Conservation (phyloP, 2,329 filamentous ascomycete species). For the Ascomycota sp. region DNA sequence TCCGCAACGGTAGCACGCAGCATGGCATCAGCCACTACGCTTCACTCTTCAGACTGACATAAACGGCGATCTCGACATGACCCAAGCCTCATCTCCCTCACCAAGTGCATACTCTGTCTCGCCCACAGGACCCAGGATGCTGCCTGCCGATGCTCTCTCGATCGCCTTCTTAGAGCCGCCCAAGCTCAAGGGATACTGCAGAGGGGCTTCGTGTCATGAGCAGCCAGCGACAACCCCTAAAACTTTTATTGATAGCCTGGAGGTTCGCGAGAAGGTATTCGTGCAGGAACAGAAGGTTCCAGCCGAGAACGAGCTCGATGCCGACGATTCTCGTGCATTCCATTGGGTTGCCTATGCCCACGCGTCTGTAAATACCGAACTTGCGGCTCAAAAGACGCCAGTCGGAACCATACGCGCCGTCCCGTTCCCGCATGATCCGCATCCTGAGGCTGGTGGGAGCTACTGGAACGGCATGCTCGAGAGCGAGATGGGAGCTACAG, state of each 20-base stretch:
- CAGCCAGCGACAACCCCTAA: conserved; percentile 27
- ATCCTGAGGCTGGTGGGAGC: conserved; percentile 30
- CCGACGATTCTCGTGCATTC: conserved; percentile 57
- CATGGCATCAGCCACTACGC: too few species aligned
- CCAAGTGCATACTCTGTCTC: too few species aligned
- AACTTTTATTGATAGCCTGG: conserved; percentile 43
- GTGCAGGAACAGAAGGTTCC: conserved; percentile 37
- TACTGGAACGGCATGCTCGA: conserved; percentile 25
- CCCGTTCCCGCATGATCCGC: conserved; percentile 54
- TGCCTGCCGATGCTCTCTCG: conserved; percentile 30
- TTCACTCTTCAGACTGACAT: too few species aligned
- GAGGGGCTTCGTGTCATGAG: conserved; percentile 14
- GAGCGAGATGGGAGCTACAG: conserved; percentile 4
- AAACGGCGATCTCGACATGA: too few species aligned
- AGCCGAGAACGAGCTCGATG: conserved; percentile 55
- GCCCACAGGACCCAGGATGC: too few species aligned
- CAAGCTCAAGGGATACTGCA: conserved; percentile 26
- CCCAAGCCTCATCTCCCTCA: too few species aligned
- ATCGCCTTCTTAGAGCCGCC: conserved; percentile 26
- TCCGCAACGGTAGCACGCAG: too few species aligned
- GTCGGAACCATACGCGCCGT: conserved; percentile 65
- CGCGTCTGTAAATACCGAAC: conserved; percentile 25
- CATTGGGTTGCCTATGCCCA: conserved; percentile 77
- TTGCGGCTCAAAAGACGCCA: conserved; percentile 23
- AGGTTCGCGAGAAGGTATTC: conserved; percentile 39